Percentiles rank a stretch among this genome's conserved stretches.
These are phyloP conservation scores for Chlorencoelia australis DNA, from an alignment of 2,329 filamentous ascomycete species.

Conservation along the genomic window DNA sequence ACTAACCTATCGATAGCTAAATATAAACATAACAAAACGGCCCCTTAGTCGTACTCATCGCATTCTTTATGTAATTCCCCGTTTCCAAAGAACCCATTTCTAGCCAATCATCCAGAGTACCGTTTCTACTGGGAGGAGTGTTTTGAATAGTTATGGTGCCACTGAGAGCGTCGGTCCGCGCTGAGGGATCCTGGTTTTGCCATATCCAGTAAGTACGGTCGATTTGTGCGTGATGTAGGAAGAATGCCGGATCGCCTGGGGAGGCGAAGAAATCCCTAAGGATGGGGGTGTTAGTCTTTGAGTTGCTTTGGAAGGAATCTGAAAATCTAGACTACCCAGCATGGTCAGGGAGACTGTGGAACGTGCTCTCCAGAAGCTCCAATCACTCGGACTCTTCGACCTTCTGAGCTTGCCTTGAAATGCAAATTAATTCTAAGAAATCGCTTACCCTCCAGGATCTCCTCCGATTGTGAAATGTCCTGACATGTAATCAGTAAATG, in stretches of 20 bases:
- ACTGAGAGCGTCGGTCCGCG: conserved; percentile 20
- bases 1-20: too few species aligned
- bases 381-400: too few species aligned
- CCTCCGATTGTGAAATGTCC: conserved; percentile 35
- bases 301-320: background rate
- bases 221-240: conserved; percentile 35
- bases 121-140: conserved; percentile 30
- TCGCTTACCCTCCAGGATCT: conserved; percentile 32
- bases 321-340: too few species aligned
- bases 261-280: conserved; percentile 32
- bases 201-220: conserved; percentile 38
- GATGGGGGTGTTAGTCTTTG: background rate
- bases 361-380: too few species aligned
- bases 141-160: conserved; percentile 32
- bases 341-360: too few species aligned
- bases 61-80: conserved; percentile 21
- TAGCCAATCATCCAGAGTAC: conserved; percentile 30
- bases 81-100: conserved; percentile 17
- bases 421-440: too few species aligned
- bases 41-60: conserved; percentile 31
- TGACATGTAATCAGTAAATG: too few species aligned
- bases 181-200: conserved; percentile 35
- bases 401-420: too few species aligned
- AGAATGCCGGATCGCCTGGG: conserved; percentile 35
- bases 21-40: conserved; percentile 35